Percentiles rank a stretch among this genome's conserved stretches.
phyloP scores from a whole-genome alignment of 2,329 filamentous ascomycete genomes.

The Apiospora malaysiana region DNA sequence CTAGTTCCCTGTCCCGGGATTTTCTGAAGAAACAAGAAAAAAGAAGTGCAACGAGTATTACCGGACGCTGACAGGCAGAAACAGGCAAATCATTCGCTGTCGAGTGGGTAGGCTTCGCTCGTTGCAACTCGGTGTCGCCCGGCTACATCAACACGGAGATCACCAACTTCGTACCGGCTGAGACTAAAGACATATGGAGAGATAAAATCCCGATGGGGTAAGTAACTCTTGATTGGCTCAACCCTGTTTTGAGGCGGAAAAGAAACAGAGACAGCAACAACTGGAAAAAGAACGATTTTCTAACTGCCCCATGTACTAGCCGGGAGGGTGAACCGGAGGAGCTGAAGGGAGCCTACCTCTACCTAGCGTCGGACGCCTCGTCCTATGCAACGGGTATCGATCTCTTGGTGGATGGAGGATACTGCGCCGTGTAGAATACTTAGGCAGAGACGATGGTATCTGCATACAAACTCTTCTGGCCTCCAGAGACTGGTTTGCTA shows the following conservation, averaged over 20 bases:
- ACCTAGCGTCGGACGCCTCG: constrained; percentile 81
- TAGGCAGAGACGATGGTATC: too few species aligned
- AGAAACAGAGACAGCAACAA: background rate
- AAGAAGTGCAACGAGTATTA: background rate
- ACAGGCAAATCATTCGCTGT: constrained; percentile 72
- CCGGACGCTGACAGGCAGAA: background rate
- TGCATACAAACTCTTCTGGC: background rate
- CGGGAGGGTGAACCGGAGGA: constrained; percentile 76
- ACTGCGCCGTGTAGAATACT: constrained; percentile 58
- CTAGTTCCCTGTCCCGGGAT: background rate
- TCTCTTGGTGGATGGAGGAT: constrained; percentile 78
- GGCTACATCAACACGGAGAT: constrained; percentile 81
- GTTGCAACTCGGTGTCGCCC: constrained; percentile 74
- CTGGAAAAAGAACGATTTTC: background rate
- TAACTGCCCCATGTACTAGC: constrained; percentile 40
- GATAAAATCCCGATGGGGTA: constrained; percentile 80
- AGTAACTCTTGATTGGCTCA: constrained; percentile 33
- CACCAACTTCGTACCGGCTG: constrained; percentile 65
- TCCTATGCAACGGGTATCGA: constrained; percentile 81
- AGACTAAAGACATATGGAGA: constrained; percentile 76
- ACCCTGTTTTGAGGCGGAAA: background rate
- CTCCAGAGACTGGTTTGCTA: background rate
- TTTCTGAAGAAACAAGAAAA: too few species aligned
- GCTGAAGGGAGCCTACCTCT: constrained; percentile 83
- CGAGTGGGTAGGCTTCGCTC: constrained; percentile 77